Conservation (phyloP, 805 yeast genomes). For the Pichia pseudocactophila region DNA sequence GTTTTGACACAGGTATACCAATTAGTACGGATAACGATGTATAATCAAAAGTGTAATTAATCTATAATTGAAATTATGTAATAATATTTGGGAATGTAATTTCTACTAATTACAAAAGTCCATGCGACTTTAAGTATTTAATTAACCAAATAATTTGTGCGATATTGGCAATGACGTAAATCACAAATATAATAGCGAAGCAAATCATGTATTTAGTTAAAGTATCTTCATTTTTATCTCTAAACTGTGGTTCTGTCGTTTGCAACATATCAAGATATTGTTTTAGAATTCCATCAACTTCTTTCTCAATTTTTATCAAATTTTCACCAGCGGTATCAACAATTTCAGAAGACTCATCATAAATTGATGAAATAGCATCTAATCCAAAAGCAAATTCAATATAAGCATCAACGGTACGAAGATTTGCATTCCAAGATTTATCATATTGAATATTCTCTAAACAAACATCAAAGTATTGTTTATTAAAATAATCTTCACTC, state of each 20-base stretch:
- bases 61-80: no score
- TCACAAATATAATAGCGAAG: slow-evolving; percentile 8
- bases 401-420: slow-evolving; percentile 13
- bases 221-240: slow-evolving; percentile 24
- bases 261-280: not conserved
- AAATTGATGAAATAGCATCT: slow-evolving; percentile 17
- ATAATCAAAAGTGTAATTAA: no score
- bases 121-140: slow-evolving; percentile 14
- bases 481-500: slow-evolving; percentile 10
- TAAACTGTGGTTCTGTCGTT: slow-evolving; percentile 16
- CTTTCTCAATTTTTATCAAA: slow-evolving; percentile 15
- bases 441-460: slow-evolving; percentile 25
- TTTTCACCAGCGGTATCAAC: slow-evolving; percentile 3
- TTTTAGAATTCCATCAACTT: slow-evolving; percentile 13
- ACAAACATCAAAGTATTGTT: slow-evolving; percentile 24
- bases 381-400: slow-evolving; percentile 22
- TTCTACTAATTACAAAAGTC: slow-evolving; percentile 22
- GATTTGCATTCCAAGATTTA: slow-evolving; percentile 22
- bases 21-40: slow-evolving; percentile 30
- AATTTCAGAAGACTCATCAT: slow-evolving; percentile 14
- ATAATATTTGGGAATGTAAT: no score
- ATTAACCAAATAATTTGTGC: slow-evolving; percentile 20
- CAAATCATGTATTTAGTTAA: slow-evolving; percentile 13
- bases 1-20: not conserved
- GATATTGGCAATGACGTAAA: slow-evolving; percentile 12